A percentile compares a stretch with the other conserved stretches of the same genome.
phyloP scores from a whole-genome alignment of 1,284 basidiomycete species.

The Lignosus rhinocerotis region DNA sequence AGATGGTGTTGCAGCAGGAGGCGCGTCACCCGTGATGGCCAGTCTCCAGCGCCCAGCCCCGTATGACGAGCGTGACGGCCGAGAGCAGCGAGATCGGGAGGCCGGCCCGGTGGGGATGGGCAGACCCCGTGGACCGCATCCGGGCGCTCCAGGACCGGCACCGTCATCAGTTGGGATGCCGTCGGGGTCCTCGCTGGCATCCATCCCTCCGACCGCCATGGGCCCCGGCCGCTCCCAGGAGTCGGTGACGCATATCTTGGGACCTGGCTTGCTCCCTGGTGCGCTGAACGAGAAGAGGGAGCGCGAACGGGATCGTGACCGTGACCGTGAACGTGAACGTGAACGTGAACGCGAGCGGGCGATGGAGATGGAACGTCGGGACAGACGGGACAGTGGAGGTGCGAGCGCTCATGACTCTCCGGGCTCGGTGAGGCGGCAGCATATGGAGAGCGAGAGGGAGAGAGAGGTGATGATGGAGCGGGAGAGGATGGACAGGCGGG shows the following conservation, averaged over 20 bases:
- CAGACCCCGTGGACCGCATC: slow-evolving; percentile 20
- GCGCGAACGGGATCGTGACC: slow-evolving; percentile 12
- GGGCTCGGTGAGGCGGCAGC: slow-evolving; percentile 11
- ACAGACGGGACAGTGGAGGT: slow-evolving; percentile 10
- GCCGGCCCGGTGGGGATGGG: slow-evolving; percentile 15
- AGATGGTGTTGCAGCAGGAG: slow-evolving; percentile 22
- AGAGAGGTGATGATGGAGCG: slow-evolving; percentile 16
- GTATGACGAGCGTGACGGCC: slow-evolving; percentile 20
- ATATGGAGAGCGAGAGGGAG: slow-evolving; percentile 22
- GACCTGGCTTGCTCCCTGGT: slow-evolving; percentile 21
- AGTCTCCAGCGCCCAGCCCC: slow-evolving; percentile 30
- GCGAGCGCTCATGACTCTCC: slow-evolving; percentile 16
- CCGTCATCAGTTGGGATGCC: slow-evolving; percentile 14
- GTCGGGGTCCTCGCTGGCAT: slow-evolving; percentile 22
- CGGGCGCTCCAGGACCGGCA: slow-evolving; percentile 11
- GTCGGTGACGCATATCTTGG: slow-evolving; percentile 19
- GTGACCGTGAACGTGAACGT: slow-evolving; percentile 23
- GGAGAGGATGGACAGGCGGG: slow-evolving; percentile 5
- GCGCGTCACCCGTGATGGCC: slow-evolving; percentile 34
- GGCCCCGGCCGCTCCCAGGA: slow-evolving; percentile 16
- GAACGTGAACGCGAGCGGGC: no score
- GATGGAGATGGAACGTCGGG: slow-evolving; percentile 12
- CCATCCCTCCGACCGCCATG: slow-evolving; percentile 14
- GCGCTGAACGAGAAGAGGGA: slow-evolving; percentile 22
- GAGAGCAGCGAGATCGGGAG: slow-evolving; percentile 23